Evolutionary conservation across 2,329 filamentous ascomycete genomes (phyloP), one percentile per base, ranked within the genome.

Genomic region (Fusarium sp.): DNA sequence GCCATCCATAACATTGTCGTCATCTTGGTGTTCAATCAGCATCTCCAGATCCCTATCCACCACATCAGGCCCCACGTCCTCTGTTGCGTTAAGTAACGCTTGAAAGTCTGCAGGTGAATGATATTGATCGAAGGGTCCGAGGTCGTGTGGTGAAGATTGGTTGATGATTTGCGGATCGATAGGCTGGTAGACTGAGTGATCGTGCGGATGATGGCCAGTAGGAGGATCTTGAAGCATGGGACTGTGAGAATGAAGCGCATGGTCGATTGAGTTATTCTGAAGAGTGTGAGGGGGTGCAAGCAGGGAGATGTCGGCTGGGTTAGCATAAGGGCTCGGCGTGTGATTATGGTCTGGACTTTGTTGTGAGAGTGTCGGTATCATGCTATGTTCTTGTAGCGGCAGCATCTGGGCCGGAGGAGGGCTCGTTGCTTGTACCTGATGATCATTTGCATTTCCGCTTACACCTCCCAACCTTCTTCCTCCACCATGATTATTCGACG

Each of bases 151-250:
- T 28, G 66, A 58, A 48, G 72, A 45, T n/a, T 74, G 55, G 61
- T 71, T 83, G 70, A 88, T 88, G 55, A 88, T 88, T 69, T 86
- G 86, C n/a, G 87, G 86, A 72, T 89, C 86, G 75, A 89, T 88
- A 26, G 86, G 87, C 54, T 87, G 85, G 73, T 85, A 86, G 28
- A 83, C 77, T 18, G 53, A 63, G 53, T 55, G 60, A 26, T 73
- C 61, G 34, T 73, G 67, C 13, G 57, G 75, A 34, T 74, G 72
- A 6, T 77, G 67, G 52, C 58, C 74, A 73, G 50, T 71, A 56
- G 15, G 78, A 68, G 58, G 78, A 54, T 77, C 75, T 69, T 60
- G 80, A 71, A 76, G 69, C 74, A 76, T 75, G 26, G 73, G 74
- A 45, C 66, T 74, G 49, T 76, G 73, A 2, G 61, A 50, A 75